Conservation (phyloP, 2,329 filamentous ascomycete species). For the Exophiala calicioides region DNA sequence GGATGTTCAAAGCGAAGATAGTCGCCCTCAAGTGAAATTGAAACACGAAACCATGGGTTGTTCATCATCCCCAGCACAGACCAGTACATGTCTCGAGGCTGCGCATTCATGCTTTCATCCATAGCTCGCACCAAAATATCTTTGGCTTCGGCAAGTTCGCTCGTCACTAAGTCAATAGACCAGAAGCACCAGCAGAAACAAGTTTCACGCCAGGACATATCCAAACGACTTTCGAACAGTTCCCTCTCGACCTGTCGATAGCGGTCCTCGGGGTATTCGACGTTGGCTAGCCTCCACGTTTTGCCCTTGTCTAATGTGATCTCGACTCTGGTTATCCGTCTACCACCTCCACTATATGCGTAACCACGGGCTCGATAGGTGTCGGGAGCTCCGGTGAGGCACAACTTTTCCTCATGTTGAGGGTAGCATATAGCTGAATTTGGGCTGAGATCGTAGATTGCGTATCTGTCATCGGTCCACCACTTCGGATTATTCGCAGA, state of each 20-base stretch:
- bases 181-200: constrained; percentile 94
- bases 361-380: constrained; percentile 74
- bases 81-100: constrained; percentile 96
- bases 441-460: constrained; percentile 86
- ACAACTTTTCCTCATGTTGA: constrained; percentile 70
- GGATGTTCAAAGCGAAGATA: constrained; percentile 81
- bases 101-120: constrained; percentile 84
- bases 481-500: constrained; percentile 71
- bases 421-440: constrained; percentile 83
- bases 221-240: constrained; percentile 73
- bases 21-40: constrained; percentile 68
- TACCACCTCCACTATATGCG: constrained; percentile 85
- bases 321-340: constrained; percentile 78
- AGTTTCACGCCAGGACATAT: constrained; percentile 78
- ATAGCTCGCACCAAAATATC: constrained; percentile 82
- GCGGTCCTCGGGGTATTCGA: constrained; percentile 81
- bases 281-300: constrained; percentile 73
- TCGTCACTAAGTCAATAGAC: constrained; percentile 67
- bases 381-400: constrained; percentile 49
- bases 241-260: constrained; percentile 68
- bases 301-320: constrained; percentile 80
- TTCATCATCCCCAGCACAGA: constrained; percentile 97
- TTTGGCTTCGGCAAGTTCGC: constrained; percentile 62
- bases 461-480: constrained; percentile 88
- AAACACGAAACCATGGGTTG: constrained; percentile 87